phyloP scores from a whole-genome alignment of 2,329 filamentous ascomycete genomes.

The Apiospora arundinis region DNA sequence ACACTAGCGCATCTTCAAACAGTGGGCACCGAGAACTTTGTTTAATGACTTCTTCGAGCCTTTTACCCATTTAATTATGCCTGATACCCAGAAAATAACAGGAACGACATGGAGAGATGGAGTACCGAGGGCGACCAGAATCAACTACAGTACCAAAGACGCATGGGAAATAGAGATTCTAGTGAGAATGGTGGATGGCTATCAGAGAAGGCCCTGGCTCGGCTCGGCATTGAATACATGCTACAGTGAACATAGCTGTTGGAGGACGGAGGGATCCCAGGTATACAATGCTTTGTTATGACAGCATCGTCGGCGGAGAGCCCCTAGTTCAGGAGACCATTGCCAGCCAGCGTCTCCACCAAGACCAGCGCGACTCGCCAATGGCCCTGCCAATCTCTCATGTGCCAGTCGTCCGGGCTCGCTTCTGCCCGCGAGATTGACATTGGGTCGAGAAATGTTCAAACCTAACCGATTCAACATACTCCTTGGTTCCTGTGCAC shows the following conservation, averaged over 20 bases:
- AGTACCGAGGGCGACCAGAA: background rate
- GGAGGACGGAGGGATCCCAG: background rate
- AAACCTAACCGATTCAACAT: background rate
- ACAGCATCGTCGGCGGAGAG: background rate
- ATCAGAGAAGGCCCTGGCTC: background rate
- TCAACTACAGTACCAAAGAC: background rate
- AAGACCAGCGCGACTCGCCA: background rate
- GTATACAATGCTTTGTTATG: background rate
- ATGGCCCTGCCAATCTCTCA: slow-evolving; percentile 3
- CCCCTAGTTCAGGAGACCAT: slow-evolving; percentile 9
- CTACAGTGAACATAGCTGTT: background rate
- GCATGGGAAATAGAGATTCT: background rate
- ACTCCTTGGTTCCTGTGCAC: background rate
- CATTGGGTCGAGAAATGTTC: background rate
- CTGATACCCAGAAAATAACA: background rate
- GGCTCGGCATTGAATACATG: background rate
- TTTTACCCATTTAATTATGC: background rate
- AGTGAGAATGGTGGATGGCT: background rate
- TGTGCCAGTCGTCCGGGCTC: background rate
- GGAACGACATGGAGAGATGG: background rate
- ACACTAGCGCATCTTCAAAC: background rate
- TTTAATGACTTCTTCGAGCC: background rate
- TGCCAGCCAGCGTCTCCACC: background rate
- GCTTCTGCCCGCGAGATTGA: background rate
- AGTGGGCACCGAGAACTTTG: slow-evolving; percentile 10